Evolutionary conservation across 306 rosid genomes (phyloP).

Genomic region (Castanea sativa): DNA sequence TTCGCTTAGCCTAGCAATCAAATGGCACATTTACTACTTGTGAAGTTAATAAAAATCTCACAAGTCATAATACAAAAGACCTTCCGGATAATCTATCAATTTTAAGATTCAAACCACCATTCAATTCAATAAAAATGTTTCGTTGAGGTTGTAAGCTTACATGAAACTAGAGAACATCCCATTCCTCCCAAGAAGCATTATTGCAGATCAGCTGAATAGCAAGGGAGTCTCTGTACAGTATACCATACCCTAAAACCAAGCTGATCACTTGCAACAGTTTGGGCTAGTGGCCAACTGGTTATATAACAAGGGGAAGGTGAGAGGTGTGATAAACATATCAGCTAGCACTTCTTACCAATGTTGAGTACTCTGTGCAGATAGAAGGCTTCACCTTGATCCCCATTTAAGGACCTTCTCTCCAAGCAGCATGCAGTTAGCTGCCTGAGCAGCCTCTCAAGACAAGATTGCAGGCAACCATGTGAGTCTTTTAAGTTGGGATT

Average conservation of each 20-base stretch:
- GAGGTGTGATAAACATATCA: slow-evolving; percentile 22
- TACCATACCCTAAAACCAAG: background rate
- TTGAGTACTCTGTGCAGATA: slow-evolving; percentile 69
- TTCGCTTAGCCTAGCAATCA: background rate
- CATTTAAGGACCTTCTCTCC: slow-evolving; percentile 70
- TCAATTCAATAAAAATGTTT: background rate
- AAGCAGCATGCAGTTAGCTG: slow-evolving; percentile 91
- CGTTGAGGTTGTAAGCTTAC: background rate
- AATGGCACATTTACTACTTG: background rate
- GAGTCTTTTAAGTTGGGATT: slow-evolving; percentile 71
- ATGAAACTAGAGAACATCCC: background rate
- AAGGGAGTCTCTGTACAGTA: slow-evolving; percentile 19
- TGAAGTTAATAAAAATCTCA: background rate
- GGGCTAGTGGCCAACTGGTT: slow-evolving; percentile 9
- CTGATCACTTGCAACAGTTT: slow-evolving; percentile 10
- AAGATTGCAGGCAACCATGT: slow-evolving; percentile 58
- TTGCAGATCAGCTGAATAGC: background rate
- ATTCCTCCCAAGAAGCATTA: background rate
- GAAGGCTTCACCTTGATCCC: slow-evolving; percentile 93
- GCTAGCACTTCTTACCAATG: slow-evolving; percentile 45
- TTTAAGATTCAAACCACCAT: background rate
- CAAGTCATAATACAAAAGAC: background rate
- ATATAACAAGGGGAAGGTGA: slow-evolving; percentile 13
- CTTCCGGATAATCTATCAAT: background rate
- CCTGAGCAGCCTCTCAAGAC: slow-evolving; percentile 77